phyloP scores from a whole-genome alignment of 2,329 filamentous ascomycete species.

The Atkinsonella texensis region DNA sequence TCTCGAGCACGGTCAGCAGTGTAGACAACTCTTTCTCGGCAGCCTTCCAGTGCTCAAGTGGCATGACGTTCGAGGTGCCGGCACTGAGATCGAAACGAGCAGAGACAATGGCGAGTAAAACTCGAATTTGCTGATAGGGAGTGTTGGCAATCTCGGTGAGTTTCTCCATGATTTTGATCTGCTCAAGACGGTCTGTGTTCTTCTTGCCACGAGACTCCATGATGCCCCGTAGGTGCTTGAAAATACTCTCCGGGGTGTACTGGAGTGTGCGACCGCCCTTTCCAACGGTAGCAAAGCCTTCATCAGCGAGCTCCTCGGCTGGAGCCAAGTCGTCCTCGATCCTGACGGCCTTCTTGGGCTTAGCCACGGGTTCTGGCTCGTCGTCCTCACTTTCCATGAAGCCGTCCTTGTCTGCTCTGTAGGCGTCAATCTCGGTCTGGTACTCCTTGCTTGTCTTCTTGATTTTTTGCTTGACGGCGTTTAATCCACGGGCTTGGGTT shows the following conservation, averaged over 20 bases:
- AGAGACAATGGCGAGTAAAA: conserved; percentile 82
- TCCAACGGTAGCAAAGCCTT: conserved; percentile 80
- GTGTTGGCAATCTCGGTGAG: conserved; percentile 77
- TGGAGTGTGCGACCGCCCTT: conserved; percentile 79
- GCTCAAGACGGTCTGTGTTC: conserved; percentile 90
- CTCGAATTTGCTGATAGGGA: conserved; percentile 88
- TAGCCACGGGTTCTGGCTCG: conserved; percentile 46
- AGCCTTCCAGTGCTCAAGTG: conserved; percentile 91
- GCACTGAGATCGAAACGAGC: conserved; percentile 88
- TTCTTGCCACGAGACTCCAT: conserved; percentile 96
- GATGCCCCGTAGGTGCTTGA: conserved; percentile 90
- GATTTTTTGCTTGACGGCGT: conserved; percentile 95
- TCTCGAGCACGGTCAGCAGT: conserved; percentile 68
- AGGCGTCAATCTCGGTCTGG: conserved; percentile 74
- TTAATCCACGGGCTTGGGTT: conserved; percentile 83
- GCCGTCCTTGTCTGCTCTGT: conserved; percentile 70
- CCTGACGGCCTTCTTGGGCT: conserved; percentile 25
- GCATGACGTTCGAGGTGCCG: conserved; percentile 69
- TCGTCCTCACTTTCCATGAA: conserved; percentile 82
- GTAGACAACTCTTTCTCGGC: conserved; percentile 76
- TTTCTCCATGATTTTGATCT: conserved; percentile 97
- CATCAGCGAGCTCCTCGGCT: conserved; percentile 54
- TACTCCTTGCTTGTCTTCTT: conserved; percentile 98
- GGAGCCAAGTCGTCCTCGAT: conserved; percentile 34
- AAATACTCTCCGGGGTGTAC: conserved; percentile 94